Percentiles rank a stretch among this genome's conserved stretches.
Evolutionary conservation across 257 asterid species (phyloP).

Genomic region (Ilex asprella): DNA sequence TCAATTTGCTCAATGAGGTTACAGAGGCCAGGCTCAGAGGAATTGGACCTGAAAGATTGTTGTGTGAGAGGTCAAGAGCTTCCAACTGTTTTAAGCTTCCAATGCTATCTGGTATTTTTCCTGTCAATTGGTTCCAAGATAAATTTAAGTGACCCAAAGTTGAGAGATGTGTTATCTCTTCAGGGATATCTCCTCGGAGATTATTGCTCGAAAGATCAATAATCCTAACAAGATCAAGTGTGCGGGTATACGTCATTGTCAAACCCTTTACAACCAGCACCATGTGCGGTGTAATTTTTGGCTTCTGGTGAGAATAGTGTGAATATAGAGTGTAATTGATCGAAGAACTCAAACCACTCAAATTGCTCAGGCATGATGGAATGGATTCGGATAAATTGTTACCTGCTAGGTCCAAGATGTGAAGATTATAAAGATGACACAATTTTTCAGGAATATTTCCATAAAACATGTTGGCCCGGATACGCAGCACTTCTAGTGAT

Average conservation of each 20-base stretch:
- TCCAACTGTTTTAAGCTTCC: conserved; percentile 15
- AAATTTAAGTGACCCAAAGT: conserved; percentile 18
- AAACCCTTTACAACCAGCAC: conserved; percentile 16
- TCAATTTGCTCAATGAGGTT: conserved; percentile 4
- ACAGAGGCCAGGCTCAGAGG: conserved; percentile 13
- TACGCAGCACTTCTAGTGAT: background rate
- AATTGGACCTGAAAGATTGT: conserved; percentile 17
- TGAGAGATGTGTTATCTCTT: conserved; percentile 8
- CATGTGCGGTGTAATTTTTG: conserved; percentile 2
- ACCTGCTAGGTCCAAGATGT: conserved; percentile 19
- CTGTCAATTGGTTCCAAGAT: conserved; percentile 22
- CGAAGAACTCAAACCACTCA: background rate
- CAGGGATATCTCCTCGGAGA: conserved; percentile 14
- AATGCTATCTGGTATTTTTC: conserved; percentile 26
- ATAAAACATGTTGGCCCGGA: conserved; percentile 11
- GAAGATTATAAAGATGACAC: conserved; percentile 14
- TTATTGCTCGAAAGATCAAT: conserved; percentile 21
- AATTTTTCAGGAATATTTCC: conserved; percentile 12
- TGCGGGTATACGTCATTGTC: conserved; percentile 3
- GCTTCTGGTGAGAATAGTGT: background rate
- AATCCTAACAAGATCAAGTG: conserved; percentile 7
- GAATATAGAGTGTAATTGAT: background rate
- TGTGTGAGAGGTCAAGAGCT: conserved; percentile 23
- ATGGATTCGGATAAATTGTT: conserved; percentile 17
- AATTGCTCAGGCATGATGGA: conserved; percentile 11